Percentiles rank a stretch among this genome's conserved stretches.
phyloP scores from a whole-genome alignment of 805 yeast species.

The Clavispora fructus region DNA sequence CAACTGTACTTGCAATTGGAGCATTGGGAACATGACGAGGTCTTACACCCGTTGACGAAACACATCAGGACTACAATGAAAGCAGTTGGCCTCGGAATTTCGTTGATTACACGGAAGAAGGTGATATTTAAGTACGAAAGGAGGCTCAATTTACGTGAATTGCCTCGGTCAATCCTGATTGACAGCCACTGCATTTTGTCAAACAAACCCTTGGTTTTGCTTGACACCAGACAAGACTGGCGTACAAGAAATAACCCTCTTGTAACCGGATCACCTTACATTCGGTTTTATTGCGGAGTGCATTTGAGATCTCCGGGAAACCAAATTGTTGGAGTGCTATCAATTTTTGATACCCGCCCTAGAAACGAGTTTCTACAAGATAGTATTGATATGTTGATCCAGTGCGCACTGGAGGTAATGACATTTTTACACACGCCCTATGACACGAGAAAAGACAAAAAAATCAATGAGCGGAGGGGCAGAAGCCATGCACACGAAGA shows the following conservation, averaged over 20 bases:
- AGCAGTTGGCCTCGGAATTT: slow-evolving; percentile 52
- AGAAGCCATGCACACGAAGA: slow-evolving; percentile 16
- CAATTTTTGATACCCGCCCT: slow-evolving; percentile 51
- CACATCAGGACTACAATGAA: slow-evolving; percentile 38
- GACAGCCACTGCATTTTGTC: slow-evolving; percentile 70
- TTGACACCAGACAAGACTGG: slow-evolving; percentile 69
- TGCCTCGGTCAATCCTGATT: slow-evolving; percentile 52
- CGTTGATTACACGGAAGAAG: slow-evolving; percentile 45
- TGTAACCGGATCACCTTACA: slow-evolving; percentile 55
- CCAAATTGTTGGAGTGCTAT: slow-evolving; percentile 49
- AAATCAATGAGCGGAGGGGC: slow-evolving; percentile 1
- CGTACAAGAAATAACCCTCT: slow-evolving; percentile 58
- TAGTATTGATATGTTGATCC: slow-evolving; percentile 31
- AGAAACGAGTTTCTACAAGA: slow-evolving; percentile 31
- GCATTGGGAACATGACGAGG: slow-evolving; percentile 45
- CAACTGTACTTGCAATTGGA: slow-evolving; percentile 31
- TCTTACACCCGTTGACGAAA: slow-evolving; percentile 35
- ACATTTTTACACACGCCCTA: slow-evolving; percentile 32
- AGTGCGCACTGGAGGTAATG: slow-evolving; percentile 39
- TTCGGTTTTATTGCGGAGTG: slow-evolving; percentile 62
- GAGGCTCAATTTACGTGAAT: slow-evolving; percentile 42
- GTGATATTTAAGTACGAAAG: slow-evolving; percentile 48
- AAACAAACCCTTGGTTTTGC: slow-evolving; percentile 45
- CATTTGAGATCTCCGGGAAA: slow-evolving; percentile 43
- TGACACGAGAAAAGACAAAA: slow-evolving; percentile 8